phyloP scores from a whole-genome alignment of 1,284 basidiomycete genomes.

The Ceratobasidium sp. region DNA sequence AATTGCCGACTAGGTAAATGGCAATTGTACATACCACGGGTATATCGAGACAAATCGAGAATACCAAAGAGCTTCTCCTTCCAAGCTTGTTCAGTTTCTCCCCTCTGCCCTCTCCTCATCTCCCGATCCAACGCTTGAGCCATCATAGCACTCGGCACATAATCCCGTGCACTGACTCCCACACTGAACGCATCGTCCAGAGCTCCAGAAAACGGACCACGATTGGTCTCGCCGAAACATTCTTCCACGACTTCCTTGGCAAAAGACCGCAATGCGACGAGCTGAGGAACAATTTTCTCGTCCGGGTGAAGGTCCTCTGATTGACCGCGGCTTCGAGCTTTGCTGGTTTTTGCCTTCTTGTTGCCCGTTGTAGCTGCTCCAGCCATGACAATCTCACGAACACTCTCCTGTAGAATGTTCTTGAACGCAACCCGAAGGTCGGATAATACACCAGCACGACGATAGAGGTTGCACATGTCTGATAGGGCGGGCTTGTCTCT shows the following conservation, averaged over 20 bases:
- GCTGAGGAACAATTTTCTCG: conserved; percentile 78
- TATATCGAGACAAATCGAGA: conserved; percentile 84
- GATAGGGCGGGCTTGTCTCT: conserved; percentile 62
- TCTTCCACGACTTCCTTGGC: conserved; percentile 60
- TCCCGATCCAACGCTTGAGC: conserved; percentile 88
- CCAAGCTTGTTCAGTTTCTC: conserved; percentile 73
- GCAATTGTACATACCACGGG: conserved; percentile 55
- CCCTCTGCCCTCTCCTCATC: conserved; percentile 85
- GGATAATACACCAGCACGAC: conserved; percentile 63
- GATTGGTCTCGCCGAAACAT: conserved; percentile 54
- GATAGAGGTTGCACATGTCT: conserved; percentile 68
- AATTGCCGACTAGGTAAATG: neutral
- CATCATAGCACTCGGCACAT: conserved; percentile 40
- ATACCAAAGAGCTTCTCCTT: conserved; percentile 75
- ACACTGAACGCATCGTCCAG: conserved; percentile 74
- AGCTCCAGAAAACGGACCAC: conserved; percentile 49
- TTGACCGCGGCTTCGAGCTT: conserved; percentile 47
- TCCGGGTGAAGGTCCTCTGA: conserved; percentile 49
- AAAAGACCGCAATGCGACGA: conserved; percentile 74
- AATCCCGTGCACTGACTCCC: conserved; percentile 79
- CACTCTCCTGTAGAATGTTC: conserved; percentile 54
- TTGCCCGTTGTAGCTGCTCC: conserved; percentile 50
- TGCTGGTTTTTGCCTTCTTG: conserved; percentile 42
- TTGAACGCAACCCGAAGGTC: conserved; percentile 70
- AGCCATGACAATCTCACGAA: conserved; percentile 61